A percentile compares a stretch with the other conserved stretches of the same genome.
These are phyloP conservation scores for Cytospora schulzeri DNA, from an alignment of 2,329 filamentous ascomycete genomes.

Conservation along the genomic window DNA sequence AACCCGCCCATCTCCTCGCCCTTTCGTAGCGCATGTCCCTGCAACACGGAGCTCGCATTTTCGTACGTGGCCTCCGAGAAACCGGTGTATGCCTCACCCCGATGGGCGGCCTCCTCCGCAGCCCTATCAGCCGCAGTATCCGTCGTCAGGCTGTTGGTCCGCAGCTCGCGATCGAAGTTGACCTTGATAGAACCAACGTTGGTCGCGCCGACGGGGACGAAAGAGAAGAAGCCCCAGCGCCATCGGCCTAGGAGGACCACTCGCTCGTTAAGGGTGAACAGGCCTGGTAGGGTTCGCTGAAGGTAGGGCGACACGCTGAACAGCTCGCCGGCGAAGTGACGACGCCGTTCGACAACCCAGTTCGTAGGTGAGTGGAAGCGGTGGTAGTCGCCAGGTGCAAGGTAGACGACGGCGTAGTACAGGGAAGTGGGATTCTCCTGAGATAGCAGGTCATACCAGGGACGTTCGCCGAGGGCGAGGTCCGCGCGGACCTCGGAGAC, in stretches of 20 bases:
- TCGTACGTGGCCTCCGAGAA: conserved; percentile 91
- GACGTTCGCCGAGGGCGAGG: conserved; percentile 69
- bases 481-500: conserved; percentile 84
- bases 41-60: conserved; percentile 73
- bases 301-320: conserved; percentile 95
- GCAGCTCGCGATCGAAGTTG: conserved; percentile 93
- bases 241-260: conserved; percentile 91
- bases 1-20: conserved; percentile 99
- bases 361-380: conserved; percentile 94
- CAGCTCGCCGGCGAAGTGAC: conserved; percentile 97
- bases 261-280: conserved; percentile 96
- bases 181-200: conserved; percentile 96
- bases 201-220: conserved; percentile 92
- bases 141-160: conserved; percentile 88
- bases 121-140: conserved; percentile 89
- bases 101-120: conserved; percentile 73
- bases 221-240: conserved; percentile 97
- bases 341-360: conserved; percentile 91
- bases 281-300: conserved; percentile 85
- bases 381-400: conserved; percentile 97
- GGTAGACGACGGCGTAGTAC: conserved; percentile 93
- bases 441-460: conserved; percentile 71
- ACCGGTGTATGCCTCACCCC: conserved; percentile 83
- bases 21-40: conserved; percentile 78
- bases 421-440: conserved; percentile 68